Evolutionary conservation across 2,329 filamentous ascomycete genomes (phyloP).

Genomic region (Hypoxylon sp.): DNA sequence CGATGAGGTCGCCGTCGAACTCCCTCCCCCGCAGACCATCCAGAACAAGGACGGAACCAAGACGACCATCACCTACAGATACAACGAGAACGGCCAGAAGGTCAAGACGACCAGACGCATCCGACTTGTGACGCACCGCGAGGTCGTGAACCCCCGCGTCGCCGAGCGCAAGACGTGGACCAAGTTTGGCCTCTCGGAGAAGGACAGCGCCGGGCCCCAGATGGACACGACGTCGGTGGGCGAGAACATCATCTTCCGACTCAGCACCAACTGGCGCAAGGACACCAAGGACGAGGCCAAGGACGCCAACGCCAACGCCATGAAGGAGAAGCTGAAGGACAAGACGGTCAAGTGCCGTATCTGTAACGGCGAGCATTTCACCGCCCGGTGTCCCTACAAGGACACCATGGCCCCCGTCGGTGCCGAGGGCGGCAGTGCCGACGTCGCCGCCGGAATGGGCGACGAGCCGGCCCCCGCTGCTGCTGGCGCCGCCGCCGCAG

Average conservation of each 20-base stretch:
- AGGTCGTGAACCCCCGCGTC: constrained; percentile 94
- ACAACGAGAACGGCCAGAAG: constrained; percentile 93
- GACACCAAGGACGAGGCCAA: constrained; percentile 83
- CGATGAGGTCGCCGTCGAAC: constrained; percentile 71
- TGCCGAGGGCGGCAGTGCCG: constrained; percentile 60
- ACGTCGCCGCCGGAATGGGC: constrained; percentile 63
- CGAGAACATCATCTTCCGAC: constrained; percentile 98
- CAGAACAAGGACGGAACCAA: constrained; percentile 99
- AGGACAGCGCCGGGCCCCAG: constrained; percentile 82
- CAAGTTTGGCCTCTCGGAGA: constrained; percentile 92
- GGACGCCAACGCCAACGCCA: constrained; percentile 74
- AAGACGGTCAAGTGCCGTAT: constrained; percentile 99
- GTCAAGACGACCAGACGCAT: constrained; percentile 97
- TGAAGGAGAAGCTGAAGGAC: constrained; percentile 89
- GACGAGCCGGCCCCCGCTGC: constrained; percentile 56
- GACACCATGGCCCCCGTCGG: constrained; percentile 95
- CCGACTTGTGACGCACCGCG: constrained; percentile 88
- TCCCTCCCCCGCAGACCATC: constrained; percentile 87
- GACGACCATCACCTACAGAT: constrained; percentile 87
- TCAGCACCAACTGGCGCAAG: constrained; percentile 91
- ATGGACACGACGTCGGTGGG: constrained; percentile 90
- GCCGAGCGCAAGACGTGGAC: constrained; percentile 91
- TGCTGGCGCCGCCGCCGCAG: constrained; percentile 61
- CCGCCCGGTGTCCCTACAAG: constrained; percentile 98
- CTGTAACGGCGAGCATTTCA: constrained; percentile 99